phyloP scores from a whole-genome alignment of 2,329 filamentous ascomycete species.

The Aspergillus tamarii region DNA sequence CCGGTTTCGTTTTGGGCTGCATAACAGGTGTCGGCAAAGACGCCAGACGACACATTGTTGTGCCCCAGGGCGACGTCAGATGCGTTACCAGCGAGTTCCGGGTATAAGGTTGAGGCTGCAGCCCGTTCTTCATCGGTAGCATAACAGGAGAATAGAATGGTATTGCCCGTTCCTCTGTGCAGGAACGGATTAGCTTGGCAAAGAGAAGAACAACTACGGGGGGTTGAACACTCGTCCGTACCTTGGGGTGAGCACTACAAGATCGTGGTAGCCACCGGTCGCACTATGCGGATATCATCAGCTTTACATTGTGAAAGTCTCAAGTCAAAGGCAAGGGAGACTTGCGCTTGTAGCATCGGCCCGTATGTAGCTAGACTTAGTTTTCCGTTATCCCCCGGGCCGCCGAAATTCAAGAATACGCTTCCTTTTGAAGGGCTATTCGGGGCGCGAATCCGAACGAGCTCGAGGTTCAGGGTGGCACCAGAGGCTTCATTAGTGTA shows the following conservation, averaged over 20 bases:
- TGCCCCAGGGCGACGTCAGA: neutral
- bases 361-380: conserved; percentile 6
- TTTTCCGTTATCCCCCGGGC: conserved; percentile 30
- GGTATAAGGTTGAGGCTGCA: neutral
- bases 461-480: conserved; percentile 29
- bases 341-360: neutral
- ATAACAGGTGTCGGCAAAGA: conserved; percentile 4
- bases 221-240: neutral
- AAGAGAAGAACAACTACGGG: neutral
- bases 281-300: neutral
- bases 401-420: conserved; percentile 39
- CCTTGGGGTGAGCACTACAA: neutral
- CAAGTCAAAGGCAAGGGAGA: neutral
- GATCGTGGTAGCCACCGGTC: neutral
- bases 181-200: neutral
- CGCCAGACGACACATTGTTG: neutral
- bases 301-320: neutral
- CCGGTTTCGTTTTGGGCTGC: conserved; percentile 1
- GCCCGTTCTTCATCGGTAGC: neutral
- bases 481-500: conserved; percentile 30
- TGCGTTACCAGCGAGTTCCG: neutral
- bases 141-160: conserved; percentile 8
- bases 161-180: conserved; percentile 6
- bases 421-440: conserved; percentile 34
- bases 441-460: conserved; percentile 31